Conservation (phyloP, 1,139 yeast genomes). For the Hyphopichia buzzinii region DNA sequence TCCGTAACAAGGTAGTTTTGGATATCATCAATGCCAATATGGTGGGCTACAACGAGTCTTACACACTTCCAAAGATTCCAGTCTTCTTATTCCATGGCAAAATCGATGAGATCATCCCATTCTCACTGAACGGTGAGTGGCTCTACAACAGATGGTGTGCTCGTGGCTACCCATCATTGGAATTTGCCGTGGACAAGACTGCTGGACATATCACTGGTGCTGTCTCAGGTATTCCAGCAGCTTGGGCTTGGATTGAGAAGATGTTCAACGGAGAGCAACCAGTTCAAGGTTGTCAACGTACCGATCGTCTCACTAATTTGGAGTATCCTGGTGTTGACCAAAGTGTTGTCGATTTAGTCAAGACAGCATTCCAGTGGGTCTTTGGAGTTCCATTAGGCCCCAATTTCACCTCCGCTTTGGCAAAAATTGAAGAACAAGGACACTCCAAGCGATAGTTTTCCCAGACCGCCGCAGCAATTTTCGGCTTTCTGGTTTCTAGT, state of each 20-base stretch:
- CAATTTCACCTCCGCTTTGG: too few relatives aligned
- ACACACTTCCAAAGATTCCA: conserved; percentile 28
- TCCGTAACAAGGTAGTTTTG: conserved; percentile 13
- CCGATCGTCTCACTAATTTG: conserved; percentile 1
- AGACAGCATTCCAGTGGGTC: neutral
- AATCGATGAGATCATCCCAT: conserved; percentile 29
- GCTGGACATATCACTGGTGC: conserved; percentile 29
- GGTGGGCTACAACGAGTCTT: conserved; percentile 14
- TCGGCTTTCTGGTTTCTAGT: too few relatives aligned
- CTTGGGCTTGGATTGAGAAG: conserved; percentile 23
- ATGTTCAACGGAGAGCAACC: conserved; percentile 20
- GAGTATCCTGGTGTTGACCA: neutral
- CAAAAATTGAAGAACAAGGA: too few relatives aligned
- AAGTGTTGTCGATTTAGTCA: neutral
- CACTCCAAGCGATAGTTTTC: too few relatives aligned
- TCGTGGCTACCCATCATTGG: conserved; percentile 28
- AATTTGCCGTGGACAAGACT: conserved; percentile 23
- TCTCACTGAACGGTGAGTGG: conserved; percentile 17
- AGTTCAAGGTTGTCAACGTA: conserved; percentile 24
- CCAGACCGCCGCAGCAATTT: too few relatives aligned
- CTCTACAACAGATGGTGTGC: conserved; percentile 32
- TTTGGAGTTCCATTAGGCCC: too few relatives aligned
- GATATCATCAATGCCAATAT: conserved; percentile 20
- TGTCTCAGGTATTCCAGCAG: conserved; percentile 30
- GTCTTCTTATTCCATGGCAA: conserved; percentile 33